phyloP scores from a whole-genome alignment of 2,329 filamentous ascomycete species.

The Fusarium nisikadoi region DNA sequence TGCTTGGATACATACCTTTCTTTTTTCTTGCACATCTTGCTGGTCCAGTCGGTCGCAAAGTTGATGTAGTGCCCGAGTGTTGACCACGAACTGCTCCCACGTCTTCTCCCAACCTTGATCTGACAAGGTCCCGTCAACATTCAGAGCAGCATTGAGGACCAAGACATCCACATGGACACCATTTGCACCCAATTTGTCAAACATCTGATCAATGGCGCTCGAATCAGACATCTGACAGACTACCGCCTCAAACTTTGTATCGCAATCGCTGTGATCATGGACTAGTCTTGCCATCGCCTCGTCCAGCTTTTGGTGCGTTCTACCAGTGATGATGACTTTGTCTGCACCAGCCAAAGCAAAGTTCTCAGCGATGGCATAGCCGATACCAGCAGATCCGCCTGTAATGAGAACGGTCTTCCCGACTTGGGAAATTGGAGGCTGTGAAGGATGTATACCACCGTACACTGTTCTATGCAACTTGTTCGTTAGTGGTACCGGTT shows the following conservation, averaged over 20 bases:
- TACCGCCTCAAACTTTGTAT: not conserved
- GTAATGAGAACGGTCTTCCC: not conserved
- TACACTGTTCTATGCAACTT: not conserved
- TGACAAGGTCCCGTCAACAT: not conserved
- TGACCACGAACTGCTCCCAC: not conserved
- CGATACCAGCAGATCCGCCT: not conserved
- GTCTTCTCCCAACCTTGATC: not conserved
- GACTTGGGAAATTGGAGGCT: not conserved
- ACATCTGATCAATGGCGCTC: not conserved
- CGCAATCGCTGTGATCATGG: fast-evolving
- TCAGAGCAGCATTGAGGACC: not conserved
- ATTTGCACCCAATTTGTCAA: not conserved
- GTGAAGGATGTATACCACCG: not conserved
- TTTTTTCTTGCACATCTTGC: not conserved
- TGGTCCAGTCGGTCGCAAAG: not conserved
- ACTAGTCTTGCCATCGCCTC: not conserved
- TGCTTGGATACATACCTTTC: not conserved
- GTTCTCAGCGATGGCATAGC: not conserved
- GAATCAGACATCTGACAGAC: not conserved
- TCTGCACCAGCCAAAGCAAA: not conserved
- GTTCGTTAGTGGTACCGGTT: not conserved
- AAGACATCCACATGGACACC: not conserved
- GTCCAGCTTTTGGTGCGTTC: not conserved
- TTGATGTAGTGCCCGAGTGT: not conserved
- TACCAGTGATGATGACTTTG: not conserved